Evolutionary conservation across 2,329 filamentous ascomycete genomes (phyloP).

Genomic region (Phaeoacremonium minimum): DNA sequence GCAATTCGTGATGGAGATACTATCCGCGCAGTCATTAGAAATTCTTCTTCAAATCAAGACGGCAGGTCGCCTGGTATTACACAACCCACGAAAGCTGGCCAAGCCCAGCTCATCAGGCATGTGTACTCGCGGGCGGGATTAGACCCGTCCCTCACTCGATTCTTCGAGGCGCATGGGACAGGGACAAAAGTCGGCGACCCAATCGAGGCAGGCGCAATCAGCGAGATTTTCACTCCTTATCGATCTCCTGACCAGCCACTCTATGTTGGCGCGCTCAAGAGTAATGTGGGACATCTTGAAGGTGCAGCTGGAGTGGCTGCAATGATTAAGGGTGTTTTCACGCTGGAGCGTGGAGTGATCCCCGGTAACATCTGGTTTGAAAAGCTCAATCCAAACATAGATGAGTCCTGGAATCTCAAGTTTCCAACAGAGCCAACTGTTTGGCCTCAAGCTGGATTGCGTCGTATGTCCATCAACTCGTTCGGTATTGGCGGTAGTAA

Average conservation of each 20-base stretch:
- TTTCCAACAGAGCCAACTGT: conserved; percentile 9
- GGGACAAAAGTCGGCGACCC: conserved; percentile 28
- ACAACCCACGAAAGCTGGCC: conserved; percentile 23
- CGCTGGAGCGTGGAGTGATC: conserved; percentile 17
- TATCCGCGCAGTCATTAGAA: conserved; percentile 32
- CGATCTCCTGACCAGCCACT: conserved; percentile 7
- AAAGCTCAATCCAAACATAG: conserved; percentile 14
- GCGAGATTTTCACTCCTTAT: conserved; percentile 4
- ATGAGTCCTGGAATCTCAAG: conserved; percentile 11
- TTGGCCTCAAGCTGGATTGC: conserved; percentile 11
- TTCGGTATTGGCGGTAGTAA: conserved; percentile 27
- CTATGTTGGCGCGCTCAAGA: conserved; percentile 18
- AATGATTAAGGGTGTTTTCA: conserved; percentile 17
- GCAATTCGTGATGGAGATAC: conserved; percentile 38
- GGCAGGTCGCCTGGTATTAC: conserved; percentile 22
- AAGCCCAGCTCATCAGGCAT: conserved; percentile 23
- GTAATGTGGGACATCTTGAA: conserved; percentile 20
- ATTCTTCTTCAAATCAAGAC: conserved; percentile 23
- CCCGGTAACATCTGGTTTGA: conserved; percentile 14
- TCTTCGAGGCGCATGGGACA: conserved; percentile 28
- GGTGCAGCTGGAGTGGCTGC: conserved; percentile 15
- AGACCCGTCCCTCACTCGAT: conserved; percentile 17
- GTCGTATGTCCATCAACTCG: conserved; percentile 20
- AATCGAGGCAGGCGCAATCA: conserved; percentile 19
- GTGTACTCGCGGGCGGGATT: conserved; percentile 24